A percentile compares a stretch with the other conserved stretches of the same genome.
These are phyloP conservation scores for Erythrobasidium hasegawianum DNA, from an alignment of 1,284 basidiomycete species.

Conservation along the genomic window DNA sequence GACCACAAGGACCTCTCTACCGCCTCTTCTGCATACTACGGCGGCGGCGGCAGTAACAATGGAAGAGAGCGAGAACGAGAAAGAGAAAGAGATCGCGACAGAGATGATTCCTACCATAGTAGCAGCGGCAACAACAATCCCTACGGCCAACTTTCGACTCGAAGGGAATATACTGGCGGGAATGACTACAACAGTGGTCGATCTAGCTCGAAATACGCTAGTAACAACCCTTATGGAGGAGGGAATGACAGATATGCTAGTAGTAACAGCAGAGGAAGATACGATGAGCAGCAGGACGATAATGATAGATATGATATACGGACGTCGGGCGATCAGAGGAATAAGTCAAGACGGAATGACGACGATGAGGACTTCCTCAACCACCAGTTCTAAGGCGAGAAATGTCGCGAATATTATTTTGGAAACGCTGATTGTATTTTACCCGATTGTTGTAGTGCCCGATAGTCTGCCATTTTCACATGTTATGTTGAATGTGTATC, in stretches of 20 bases:
- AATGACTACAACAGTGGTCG: no score
- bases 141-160: neutral
- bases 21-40: neutral
- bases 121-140: neutral
- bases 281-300: neutral
- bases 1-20: slow-evolving; percentile 25
- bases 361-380: slow-evolving; percentile 24
- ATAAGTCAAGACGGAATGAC: neutral
- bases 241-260: neutral
- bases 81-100: no score
- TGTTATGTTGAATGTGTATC: no score
- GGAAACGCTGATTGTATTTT: no score
- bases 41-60: neutral
- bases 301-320: neutral
- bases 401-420: no score
- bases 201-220: no score
- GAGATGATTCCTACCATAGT: no score
- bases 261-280: no score
- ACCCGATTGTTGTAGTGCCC: no score
- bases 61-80: no score
- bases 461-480: no score
- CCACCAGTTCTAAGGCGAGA: slow-evolving; percentile 33
- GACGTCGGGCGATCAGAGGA: neutral
- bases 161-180: neutral
- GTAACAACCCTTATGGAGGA: neutral